Evolutionary conservation across 305 asterid species (phyloP).

Genomic region (Rubia tinctorum): DNA sequence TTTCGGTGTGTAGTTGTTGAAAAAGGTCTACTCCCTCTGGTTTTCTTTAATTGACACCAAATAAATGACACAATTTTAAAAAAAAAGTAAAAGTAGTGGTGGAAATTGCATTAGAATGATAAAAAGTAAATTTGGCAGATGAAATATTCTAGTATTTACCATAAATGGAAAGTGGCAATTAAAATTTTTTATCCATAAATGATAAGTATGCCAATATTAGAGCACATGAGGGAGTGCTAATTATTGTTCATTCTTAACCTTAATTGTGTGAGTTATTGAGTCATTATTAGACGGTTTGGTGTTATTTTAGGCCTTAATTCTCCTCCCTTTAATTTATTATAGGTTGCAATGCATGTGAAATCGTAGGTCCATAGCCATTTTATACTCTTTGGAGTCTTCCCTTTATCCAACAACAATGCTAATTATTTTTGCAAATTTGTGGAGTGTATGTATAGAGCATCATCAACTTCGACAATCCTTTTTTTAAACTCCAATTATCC

Average conservation of each 20-base stretch:
- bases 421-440: not conserved
- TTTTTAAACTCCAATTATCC: not conserved
- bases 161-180: too few relatives aligned
- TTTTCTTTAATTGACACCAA: too few relatives aligned
- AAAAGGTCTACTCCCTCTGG: too few relatives aligned
- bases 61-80: too few relatives aligned
- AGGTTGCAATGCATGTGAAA: slow-evolving; percentile 5
- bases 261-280: slow-evolving; percentile 2
- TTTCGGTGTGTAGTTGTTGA: slow-evolving; percentile 27
- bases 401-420: slow-evolving; percentile 13
- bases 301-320: not conserved
- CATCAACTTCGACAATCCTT: not conserved
- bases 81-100: too few relatives aligned
- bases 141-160: too few relatives aligned
- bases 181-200: too few relatives aligned
- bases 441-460: not conserved
- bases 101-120: too few relatives aligned
- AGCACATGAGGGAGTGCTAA: too few relatives aligned
- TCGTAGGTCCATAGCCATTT: not conserved
- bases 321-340: slow-evolving; percentile 25
- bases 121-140: too few relatives aligned
- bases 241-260: slow-evolving; percentile 20
- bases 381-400: slow-evolving; percentile 3
- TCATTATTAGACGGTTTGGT: slow-evolving; percentile 9
- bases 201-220: too few relatives aligned